Evolutionary conservation across 257 asterid genomes (phyloP).

Genomic region (Jacaranda mimosifolia): DNA sequence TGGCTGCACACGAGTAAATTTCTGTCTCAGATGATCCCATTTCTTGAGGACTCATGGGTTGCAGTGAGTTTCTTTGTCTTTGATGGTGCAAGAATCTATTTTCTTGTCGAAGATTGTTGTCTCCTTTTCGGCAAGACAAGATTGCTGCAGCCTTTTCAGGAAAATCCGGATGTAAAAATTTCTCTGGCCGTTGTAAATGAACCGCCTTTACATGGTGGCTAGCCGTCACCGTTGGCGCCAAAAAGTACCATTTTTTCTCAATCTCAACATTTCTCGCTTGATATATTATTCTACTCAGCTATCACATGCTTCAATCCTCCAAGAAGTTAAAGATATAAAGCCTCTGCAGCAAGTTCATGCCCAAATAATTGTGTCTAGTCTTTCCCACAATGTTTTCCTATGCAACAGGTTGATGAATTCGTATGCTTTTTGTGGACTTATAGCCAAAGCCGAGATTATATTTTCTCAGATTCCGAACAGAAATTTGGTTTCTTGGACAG

Average conservation of each 20-base stretch:
- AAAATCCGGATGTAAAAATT: not conserved
- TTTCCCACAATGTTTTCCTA: constrained; percentile 47
- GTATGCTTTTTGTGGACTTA: constrained; percentile 55
- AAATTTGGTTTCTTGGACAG: constrained; percentile 71
- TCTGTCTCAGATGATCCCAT: not conserved
- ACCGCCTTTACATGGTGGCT: constrained; percentile 24
- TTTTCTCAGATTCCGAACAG: constrained; percentile 49
- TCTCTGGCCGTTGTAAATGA: constrained; percentile 37
- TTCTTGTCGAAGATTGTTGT: too few species aligned
- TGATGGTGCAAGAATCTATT: too few species aligned
- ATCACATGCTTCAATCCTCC: constrained; percentile 50
- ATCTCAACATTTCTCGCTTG: not conserved
- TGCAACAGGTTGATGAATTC: constrained; percentile 62
- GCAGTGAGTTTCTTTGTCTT: too few species aligned
- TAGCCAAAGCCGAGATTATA: constrained; percentile 46
- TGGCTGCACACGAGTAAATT: too few species aligned
- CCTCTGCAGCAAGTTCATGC: constrained; percentile 61
- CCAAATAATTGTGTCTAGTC: constrained; percentile 51
- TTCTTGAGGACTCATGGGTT: not conserved
- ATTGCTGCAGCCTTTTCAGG: not conserved
- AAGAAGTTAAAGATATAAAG: constrained; percentile 43
- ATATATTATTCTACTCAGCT: constrained; percentile 30
- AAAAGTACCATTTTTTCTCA: constrained; percentile 14
- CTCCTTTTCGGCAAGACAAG: too few species aligned
- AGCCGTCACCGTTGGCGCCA: constrained; percentile 48